These are phyloP conservation scores for Lignosus rhinocerotis DNA, from an alignment of 1,284 basidiomycete species.

Conservation along the genomic window DNA sequence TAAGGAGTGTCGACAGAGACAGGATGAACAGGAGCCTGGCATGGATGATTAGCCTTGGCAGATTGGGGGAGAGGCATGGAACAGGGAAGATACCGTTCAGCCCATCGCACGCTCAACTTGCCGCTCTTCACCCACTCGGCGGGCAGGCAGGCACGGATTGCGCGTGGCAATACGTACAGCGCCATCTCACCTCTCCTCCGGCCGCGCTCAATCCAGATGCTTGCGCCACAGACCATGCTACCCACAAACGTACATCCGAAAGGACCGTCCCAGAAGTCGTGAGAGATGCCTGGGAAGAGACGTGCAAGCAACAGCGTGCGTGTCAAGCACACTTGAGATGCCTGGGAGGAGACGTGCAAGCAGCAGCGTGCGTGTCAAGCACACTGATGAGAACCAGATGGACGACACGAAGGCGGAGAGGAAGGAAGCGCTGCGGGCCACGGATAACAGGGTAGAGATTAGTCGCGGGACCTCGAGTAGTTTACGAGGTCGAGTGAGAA, in stretches of 20 bases:
- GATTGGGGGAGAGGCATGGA: constrained; percentile 27
- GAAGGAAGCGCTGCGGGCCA: constrained; percentile 67
- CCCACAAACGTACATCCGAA: constrained; percentile 65
- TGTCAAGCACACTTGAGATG: constrained; percentile 69
- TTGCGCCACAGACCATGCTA: constrained; percentile 70
- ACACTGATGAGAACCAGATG: constrained; percentile 69
- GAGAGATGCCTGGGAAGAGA: constrained; percentile 62
- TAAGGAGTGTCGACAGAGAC: constrained; percentile 65
- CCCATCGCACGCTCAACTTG: constrained; percentile 37
- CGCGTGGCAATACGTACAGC: constrained; percentile 72
- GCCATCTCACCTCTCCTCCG: constrained; percentile 74
- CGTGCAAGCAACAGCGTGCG: constrained; percentile 65
- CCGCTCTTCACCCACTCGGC: constrained; percentile 50
- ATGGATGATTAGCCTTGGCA: background rate
- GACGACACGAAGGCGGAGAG: constrained; percentile 70
- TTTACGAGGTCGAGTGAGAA: constrained; percentile 56
- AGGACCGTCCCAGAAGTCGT: constrained; percentile 77
- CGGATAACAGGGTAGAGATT: constrained; percentile 45
- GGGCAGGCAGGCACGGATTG: constrained; percentile 60
- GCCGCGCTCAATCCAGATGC: constrained; percentile 75
- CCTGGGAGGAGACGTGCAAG: constrained; percentile 62
- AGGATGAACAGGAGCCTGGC: constrained; percentile 51
- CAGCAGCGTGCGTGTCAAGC: constrained; percentile 62
- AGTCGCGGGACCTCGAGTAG: constrained; percentile 46
- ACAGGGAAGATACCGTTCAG: constrained; percentile 51